Conservation (phyloP, 2,329 filamentous ascomycete species). For the Arachnomyces sp. region DNA sequence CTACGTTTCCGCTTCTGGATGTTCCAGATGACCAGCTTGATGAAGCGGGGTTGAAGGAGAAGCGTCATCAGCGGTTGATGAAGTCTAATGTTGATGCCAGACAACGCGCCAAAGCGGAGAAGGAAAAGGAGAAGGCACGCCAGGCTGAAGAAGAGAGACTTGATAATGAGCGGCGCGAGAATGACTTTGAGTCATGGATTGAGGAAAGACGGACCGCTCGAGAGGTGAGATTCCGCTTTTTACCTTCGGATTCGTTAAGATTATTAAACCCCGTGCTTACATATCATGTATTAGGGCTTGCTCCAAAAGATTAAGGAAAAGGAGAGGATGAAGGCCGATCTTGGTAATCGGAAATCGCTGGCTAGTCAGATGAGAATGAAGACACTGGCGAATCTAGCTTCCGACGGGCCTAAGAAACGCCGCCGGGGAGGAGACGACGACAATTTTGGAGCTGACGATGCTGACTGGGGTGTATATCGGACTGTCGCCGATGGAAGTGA, state of each 20-base stretch:
- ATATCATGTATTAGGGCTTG: slow-evolving; percentile 49
- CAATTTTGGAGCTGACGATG: slow-evolving; percentile 92
- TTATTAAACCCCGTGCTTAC: too few species aligned
- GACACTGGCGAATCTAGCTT: slow-evolving; percentile 88
- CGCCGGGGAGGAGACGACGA: slow-evolving; percentile 85
- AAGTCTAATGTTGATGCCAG: slow-evolving; percentile 93
- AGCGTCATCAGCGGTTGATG: slow-evolving; percentile 82
- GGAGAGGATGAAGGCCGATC: slow-evolving; percentile 84
- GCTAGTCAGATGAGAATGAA: slow-evolving; percentile 98
- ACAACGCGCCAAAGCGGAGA: slow-evolving; percentile 89
- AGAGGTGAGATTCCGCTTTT: slow-evolving; percentile 33
- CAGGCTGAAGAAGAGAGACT: slow-evolving; percentile 73
- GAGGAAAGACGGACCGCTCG: slow-evolving; percentile 70
- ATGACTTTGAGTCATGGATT: slow-evolving; percentile 80
- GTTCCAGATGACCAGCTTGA: slow-evolving; percentile 87
- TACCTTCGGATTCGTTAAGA: too few species aligned
- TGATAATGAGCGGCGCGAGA: slow-evolving; percentile 76
- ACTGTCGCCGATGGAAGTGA: slow-evolving; percentile 78
- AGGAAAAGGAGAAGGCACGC: slow-evolving; percentile 83
- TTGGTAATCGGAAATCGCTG: slow-evolving; percentile 92
- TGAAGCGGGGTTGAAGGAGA: slow-evolving; percentile 83
- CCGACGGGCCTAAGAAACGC: slow-evolving; percentile 78
- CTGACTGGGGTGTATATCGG: slow-evolving; percentile 96
- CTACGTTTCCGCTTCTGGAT: slow-evolving; percentile 80
- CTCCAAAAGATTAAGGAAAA: slow-evolving; percentile 84